Percentiles rank a stretch among this genome's conserved stretches.
These are phyloP conservation scores for Auricularia sp. DNA, from an alignment of 768 basidiomycete species.

Conservation along the genomic window DNA sequence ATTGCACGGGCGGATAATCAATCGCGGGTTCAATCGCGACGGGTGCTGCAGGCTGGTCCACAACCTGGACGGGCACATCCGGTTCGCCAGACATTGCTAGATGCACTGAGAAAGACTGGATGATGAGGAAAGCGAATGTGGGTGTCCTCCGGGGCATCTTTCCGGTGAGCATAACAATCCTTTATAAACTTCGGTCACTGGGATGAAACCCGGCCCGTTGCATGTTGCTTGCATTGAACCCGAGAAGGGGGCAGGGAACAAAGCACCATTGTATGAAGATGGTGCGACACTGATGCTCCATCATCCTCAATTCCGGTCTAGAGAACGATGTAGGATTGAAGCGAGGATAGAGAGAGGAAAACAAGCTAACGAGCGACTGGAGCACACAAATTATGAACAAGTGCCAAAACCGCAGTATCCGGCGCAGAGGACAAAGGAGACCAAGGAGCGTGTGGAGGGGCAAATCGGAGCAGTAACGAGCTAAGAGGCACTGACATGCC, in stretches of 20 bases:
- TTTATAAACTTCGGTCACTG: too few species aligned
- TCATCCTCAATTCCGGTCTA: background rate
- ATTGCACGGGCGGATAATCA: background rate
- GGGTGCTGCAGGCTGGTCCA: too few species aligned
- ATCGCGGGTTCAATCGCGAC: too few species aligned
- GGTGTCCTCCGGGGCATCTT: too few species aligned
- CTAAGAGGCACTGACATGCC: background rate
- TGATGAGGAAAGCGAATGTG: too few species aligned
- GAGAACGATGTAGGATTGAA: background rate
- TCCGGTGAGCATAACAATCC: too few species aligned
- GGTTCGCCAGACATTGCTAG: too few species aligned
- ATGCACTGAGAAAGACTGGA: too few species aligned
- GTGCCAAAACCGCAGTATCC: background rate
- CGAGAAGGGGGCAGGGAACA: background rate
- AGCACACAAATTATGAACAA: background rate
- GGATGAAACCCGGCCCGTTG: too few species aligned
- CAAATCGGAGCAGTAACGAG: background rate
- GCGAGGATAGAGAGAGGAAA: background rate
- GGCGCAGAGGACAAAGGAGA: background rate
- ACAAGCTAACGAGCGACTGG: conserved; percentile 1
- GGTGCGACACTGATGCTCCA: background rate
- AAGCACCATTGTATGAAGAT: background rate
- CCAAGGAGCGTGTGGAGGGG: background rate
- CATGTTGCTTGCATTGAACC: too few species aligned
- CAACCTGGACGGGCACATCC: too few species aligned